These are phyloP conservation scores for Batrachochytrium dendrobatidis DNA, from an alignment of 371 early-diverging fungal genomes.

Conservation along the genomic window DNA sequence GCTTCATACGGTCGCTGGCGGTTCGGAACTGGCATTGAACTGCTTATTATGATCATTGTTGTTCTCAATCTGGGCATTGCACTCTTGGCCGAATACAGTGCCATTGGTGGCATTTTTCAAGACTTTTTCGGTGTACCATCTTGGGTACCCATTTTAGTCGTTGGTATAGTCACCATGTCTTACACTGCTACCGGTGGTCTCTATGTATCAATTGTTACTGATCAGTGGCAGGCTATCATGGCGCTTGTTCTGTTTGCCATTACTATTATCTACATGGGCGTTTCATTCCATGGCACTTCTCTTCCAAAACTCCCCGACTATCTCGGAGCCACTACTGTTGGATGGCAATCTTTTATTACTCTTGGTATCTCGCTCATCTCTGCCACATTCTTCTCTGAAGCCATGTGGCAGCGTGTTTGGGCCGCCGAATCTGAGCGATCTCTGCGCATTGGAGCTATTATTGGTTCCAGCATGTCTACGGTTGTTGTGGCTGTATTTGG, in stretches of 20 bases:
- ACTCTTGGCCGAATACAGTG: slow-evolving; percentile 41
- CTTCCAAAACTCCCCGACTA: slow-evolving; percentile 31
- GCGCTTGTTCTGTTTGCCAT: slow-evolving; percentile 33
- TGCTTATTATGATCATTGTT: background rate
- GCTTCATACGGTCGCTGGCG: slow-evolving; percentile 23
- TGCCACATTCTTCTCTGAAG: slow-evolving; percentile 51
- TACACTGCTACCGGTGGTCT: slow-evolving; percentile 57
- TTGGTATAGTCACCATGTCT: slow-evolving; percentile 45
- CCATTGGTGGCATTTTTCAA: slow-evolving; percentile 47
- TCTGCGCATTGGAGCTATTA: slow-evolving; percentile 34
- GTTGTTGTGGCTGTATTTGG: slow-evolving; percentile 49
- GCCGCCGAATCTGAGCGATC: slow-evolving; percentile 45
- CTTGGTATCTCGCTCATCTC: slow-evolving; percentile 45
- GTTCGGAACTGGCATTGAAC: background rate
- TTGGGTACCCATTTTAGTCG: slow-evolving; percentile 39
- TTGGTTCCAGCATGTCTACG: slow-evolving; percentile 32
- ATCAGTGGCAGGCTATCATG: slow-evolving; percentile 47
- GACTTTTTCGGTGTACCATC: slow-evolving; percentile 36
- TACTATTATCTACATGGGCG: slow-evolving; percentile 42
- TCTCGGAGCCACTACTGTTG: slow-evolving; percentile 41
- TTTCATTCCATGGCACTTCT: slow-evolving; percentile 33
- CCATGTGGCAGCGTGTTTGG: slow-evolving; percentile 56
- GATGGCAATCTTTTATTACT: slow-evolving; percentile 42
- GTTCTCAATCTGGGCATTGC: slow-evolving; percentile 33
- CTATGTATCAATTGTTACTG: slow-evolving; percentile 51